A percentile compares a stretch with the other conserved stretches of the same genome.
Evolutionary conservation across 164 flowering plant species (phyloP).

Genomic region (Magnolia changhungtana): DNA sequence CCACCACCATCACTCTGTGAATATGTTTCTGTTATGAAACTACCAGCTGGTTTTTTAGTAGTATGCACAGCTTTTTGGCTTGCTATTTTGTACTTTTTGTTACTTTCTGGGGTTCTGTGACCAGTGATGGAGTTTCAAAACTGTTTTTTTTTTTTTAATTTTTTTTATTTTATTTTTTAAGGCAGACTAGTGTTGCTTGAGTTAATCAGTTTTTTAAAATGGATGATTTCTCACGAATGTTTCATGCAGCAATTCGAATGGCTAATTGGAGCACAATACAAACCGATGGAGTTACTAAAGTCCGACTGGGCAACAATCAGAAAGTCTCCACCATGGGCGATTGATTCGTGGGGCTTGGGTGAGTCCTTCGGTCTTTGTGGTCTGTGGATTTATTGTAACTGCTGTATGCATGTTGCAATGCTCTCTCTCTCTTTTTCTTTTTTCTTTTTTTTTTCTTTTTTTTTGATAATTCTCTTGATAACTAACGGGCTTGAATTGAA

Average conservation of each 20-base stretch:
- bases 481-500: too few species aligned
- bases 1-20: too few species aligned
- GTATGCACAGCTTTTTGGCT: not conserved
- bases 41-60: not conserved
- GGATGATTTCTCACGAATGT: conserved; percentile 14
- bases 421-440: not conserved
- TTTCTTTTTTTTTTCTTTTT: too few species aligned
- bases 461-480: too few species aligned
- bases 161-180: not conserved
- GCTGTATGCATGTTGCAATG: not conserved
- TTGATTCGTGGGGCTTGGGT: conserved; percentile 99
- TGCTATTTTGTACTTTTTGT: not conserved
- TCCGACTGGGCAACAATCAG: conserved; percentile 87
- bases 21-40: not conserved
- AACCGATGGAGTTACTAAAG: conserved; percentile 74
- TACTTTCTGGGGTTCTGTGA: not conserved
- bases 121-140: not conserved
- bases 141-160: not conserved
- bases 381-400: not conserved
- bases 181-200: not conserved
- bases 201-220: not conserved
- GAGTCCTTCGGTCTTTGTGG: conserved; percentile 21
- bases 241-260: conserved; percentile 84
- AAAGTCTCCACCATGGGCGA: conserved; percentile 94
- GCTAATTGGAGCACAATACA: conserved; percentile 90